Evolutionary conservation across 495 filamentous ascomycete genomes (phyloP).

Genomic region (Tuber brumale): DNA sequence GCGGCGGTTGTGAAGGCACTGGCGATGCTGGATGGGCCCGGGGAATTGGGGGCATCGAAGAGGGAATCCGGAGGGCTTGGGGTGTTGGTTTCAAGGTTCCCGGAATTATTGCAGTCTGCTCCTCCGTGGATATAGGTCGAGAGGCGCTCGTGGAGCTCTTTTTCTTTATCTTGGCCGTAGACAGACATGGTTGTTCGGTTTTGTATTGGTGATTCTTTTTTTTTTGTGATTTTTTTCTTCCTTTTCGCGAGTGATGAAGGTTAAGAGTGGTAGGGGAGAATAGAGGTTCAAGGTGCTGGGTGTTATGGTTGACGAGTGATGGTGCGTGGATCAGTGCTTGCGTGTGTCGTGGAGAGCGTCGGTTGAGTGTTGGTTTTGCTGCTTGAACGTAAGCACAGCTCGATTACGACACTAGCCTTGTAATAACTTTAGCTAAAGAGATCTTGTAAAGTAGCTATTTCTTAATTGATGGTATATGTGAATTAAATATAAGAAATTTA

Average conservation of each 20-base stretch:
- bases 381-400: background rate
- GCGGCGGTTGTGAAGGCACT: background rate
- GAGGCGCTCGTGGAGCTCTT: background rate
- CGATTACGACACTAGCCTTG: background rate
- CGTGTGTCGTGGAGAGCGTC: background rate
- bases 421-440: background rate
- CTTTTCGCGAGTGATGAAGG: background rate
- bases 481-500: background rate
- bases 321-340: background rate
- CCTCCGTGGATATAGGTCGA: background rate
- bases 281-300: background rate
- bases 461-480: background rate
- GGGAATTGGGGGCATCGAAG: background rate
- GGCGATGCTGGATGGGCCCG: background rate
- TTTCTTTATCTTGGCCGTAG: background rate
- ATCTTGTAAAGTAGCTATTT: background rate
- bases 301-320: background rate
- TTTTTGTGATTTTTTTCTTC: background rate
- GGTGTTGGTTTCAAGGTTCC: background rate
- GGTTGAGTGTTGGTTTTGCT: background rate
- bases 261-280: background rate
- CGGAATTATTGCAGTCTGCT: background rate
- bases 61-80: background rate
- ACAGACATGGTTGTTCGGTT: background rate
- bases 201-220: background rate